phyloP scores from a whole-genome alignment of 345 rosid genomes.

The Garcia nutans region DNA sequence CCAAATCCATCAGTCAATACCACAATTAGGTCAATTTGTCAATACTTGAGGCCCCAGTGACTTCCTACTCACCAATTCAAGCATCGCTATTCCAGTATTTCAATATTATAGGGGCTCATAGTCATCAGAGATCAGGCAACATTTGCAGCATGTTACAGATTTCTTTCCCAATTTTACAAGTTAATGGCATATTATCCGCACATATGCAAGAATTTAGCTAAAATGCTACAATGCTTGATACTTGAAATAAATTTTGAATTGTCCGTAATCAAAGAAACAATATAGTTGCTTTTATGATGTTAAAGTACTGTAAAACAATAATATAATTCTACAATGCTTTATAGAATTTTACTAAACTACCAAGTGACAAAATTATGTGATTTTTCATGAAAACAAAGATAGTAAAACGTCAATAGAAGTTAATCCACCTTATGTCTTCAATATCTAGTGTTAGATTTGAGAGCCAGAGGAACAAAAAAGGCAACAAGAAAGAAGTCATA shows the following conservation, averaged over 20 bases:
- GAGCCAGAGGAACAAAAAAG: background rate
- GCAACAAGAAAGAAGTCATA: background rate
- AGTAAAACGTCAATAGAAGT: background rate
- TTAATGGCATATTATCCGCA: background rate
- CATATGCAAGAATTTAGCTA: background rate
- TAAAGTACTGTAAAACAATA: background rate
- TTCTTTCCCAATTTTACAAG: background rate
- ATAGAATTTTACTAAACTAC: background rate
- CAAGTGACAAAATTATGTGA: too few relatives aligned
- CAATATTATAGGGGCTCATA: background rate
- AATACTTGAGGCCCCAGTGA: background rate
- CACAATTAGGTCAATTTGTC: background rate
- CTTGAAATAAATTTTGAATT: background rate
- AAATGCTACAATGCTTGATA: background rate
- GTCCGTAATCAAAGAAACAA: too few relatives aligned
- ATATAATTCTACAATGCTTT: background rate
- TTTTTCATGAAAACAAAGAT: background rate
- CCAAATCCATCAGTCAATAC: background rate
- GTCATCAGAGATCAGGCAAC: background rate
- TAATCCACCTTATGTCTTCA: background rate
- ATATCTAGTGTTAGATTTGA: background rate
- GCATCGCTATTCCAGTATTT: background rate
- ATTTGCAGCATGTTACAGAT: background rate
- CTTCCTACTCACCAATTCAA: slow-evolving; percentile 4
- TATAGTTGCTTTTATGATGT: too few relatives aligned